Evolutionary conservation across 2,329 filamentous ascomycete species (phyloP).

Genomic region (Diaporthe citriasiana): DNA sequence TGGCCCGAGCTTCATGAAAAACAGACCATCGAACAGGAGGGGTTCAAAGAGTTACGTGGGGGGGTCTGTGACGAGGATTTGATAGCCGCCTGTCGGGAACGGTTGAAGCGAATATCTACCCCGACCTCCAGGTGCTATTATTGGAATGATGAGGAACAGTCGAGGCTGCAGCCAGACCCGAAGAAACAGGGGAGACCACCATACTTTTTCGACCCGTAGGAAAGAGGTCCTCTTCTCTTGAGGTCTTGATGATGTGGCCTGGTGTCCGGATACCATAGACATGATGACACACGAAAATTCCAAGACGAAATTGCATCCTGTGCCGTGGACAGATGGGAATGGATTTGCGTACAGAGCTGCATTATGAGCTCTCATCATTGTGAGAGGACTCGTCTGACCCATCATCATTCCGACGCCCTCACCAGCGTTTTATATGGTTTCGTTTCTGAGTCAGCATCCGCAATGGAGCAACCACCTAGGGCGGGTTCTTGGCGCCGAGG

Average conservation of each 20-base stretch:
- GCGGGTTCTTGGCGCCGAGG: no score
- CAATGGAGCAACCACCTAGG: neutral
- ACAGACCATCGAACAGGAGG: neutral
- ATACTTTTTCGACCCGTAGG: slow-evolving; percentile 29
- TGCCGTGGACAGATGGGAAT: neutral
- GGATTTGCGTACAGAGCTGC: neutral
- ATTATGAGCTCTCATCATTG: neutral
- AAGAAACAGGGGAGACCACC: slow-evolving; percentile 26
- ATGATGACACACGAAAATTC: neutral
- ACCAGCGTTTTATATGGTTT: neutral
- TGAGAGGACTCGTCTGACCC: neutral
- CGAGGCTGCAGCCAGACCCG: slow-evolving; percentile 24
- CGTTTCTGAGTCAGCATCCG: neutral
- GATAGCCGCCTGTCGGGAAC: neutral
- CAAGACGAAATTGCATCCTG: neutral
- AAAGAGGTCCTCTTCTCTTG: neutral
- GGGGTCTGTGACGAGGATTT: neutral
- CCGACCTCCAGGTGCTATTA: slow-evolving; percentile 1
- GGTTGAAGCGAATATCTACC: neutral
- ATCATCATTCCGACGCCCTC: neutral
- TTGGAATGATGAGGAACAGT: slow-evolving; percentile 13
- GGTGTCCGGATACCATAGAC: neutral
- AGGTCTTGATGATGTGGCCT: slow-evolving; percentile 4
- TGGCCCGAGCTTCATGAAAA: slow-evolving; percentile 8
- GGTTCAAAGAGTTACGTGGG: neutral